Evolutionary conservation across 345 rosid species (phyloP), one percentile per base, ranked within the genome.

Genomic region (Arabidopsis arenosa): DNA sequence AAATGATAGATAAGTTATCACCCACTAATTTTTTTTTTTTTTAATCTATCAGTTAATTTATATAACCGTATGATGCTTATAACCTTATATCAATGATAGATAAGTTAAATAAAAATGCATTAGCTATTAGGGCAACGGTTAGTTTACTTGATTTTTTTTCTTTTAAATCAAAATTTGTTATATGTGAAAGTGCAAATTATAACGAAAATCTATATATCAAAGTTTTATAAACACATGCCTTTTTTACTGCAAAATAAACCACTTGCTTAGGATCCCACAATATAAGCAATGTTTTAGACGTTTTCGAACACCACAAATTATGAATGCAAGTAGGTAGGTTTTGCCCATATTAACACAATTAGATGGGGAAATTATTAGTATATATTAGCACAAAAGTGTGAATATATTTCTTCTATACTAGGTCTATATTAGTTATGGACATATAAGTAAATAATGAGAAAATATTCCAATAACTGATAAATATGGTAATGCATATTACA

Each of bases 341-440:
- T 32, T 62, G 32, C 7, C 21, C 69, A 28, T 51, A 13, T 63
- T 52, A 62, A 40, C 23, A 62, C 37, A 39, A 39, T 39, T 72
- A 26, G 18, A 15, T 41, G 32, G 15, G 17, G 5, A 2, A 9
- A 28, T 7, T 23, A 54, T 51, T 32, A 66, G 21, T 18, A 45
- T 32, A 30, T 69, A 70, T 13, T 47, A 48, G 49, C 49, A 71
- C 68, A 72, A 72, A 60, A 23, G 18, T 23, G 59, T 72, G 60
- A 72, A 37, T 7, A 26, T 17, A 15, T 72, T 18, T 41, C 53
- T 8, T 39, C 55, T 51, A 47, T 51, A 47, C 37, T 40, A 62
- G 23, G 54, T 3, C 28, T 35, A 35, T 49, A 2, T 59, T 30
- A 44, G 43, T 7, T 44, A 70, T 70, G 21, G 66, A 70, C 5